phyloP scores from a whole-genome alignment of 768 basidiomycete species.

The Boletus eberwhitei region DNA sequence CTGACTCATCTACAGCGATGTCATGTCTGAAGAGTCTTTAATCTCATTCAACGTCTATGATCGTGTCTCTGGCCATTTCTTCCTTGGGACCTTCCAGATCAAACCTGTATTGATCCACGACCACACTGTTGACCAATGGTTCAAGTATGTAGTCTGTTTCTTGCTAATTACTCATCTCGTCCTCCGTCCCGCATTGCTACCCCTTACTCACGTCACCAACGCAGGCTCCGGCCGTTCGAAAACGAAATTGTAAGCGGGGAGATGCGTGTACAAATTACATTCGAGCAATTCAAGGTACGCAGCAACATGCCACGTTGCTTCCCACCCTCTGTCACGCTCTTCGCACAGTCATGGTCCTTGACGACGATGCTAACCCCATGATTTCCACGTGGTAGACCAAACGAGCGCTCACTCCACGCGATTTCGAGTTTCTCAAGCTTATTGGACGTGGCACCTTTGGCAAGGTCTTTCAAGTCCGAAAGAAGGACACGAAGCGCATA shows the following conservation, averaged over 20 bases:
- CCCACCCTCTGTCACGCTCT: slow-evolving; percentile 25
- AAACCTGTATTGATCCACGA: slow-evolving; percentile 90
- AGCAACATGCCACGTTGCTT: slow-evolving; percentile 15
- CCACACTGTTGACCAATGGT: slow-evolving; percentile 96
- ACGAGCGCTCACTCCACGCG: slow-evolving; percentile 84
- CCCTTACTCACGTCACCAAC: slow-evolving; percentile 13
- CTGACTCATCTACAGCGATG: slow-evolving; percentile 62
- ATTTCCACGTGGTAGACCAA: slow-evolving; percentile 55
- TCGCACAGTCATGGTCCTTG: slow-evolving; percentile 24
- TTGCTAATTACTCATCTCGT: slow-evolving; percentile 12
- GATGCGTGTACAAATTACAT: slow-evolving; percentile 92
- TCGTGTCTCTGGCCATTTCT: slow-evolving; percentile 76
- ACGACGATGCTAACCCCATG: slow-evolving; percentile 15
- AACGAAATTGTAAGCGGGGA: slow-evolving; percentile 87
- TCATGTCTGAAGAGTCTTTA: slow-evolving; percentile 81
- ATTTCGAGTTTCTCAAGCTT: slow-evolving; percentile 98
- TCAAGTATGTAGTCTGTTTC: slow-evolving; percentile 61
- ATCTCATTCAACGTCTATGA: slow-evolving; percentile 93
- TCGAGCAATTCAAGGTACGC: slow-evolving; percentile 81
- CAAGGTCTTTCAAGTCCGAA: slow-evolving; percentile 98
- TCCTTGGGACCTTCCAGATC: slow-evolving; percentile 88
- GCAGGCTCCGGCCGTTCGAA: slow-evolving; percentile 70
- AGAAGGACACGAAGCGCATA: slow-evolving; percentile 96
- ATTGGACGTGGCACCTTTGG: slow-evolving; percentile 99
- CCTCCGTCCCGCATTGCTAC: slow-evolving; percentile 7